Conservation (phyloP, 768 basidiomycete species). For the Boletus subcaerulescens region DNA sequence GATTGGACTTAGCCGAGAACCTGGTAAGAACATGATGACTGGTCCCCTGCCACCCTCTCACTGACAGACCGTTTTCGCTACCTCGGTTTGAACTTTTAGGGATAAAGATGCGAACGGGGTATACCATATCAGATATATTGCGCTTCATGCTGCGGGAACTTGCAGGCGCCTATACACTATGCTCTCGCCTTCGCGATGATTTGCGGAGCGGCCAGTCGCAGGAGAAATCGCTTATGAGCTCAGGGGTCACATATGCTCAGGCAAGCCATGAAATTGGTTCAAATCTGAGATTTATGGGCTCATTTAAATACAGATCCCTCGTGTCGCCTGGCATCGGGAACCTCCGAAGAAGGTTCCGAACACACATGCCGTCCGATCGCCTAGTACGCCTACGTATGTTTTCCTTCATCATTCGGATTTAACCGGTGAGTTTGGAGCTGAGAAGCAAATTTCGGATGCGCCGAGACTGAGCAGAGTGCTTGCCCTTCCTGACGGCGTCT, state of each 20-base stretch:
- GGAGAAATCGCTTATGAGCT: constrained; percentile 13
- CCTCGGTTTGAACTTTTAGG: not conserved
- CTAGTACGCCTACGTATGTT: constrained; percentile 7
- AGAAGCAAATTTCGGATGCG: constrained; percentile 1
- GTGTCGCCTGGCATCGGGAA: constrained; percentile 20
- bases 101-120: not conserved
- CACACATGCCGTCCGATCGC: constrained; percentile 15
- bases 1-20: not conserved
- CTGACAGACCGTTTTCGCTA: not conserved
- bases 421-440: constrained; percentile 10
- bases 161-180: not conserved
- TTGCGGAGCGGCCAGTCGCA: constrained; percentile 1
- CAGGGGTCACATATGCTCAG: constrained; percentile 20
- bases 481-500: constrained; percentile 19
- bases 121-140: not conserved
- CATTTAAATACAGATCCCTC: constrained; percentile 16
- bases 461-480: not conserved
- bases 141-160: not conserved
- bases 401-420: constrained; percentile 9
- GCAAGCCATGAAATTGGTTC: constrained; percentile 9
- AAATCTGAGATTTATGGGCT: constrained; percentile 32
- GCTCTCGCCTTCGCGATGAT: constrained; percentile 1
- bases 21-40: not conserved
- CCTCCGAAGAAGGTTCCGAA: constrained; percentile 18
- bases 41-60: not conserved